Base-by-base conservation (phyloP, 2,329 filamentous ascomycete genomes). In the Domatiomyces globalis region DNA sequence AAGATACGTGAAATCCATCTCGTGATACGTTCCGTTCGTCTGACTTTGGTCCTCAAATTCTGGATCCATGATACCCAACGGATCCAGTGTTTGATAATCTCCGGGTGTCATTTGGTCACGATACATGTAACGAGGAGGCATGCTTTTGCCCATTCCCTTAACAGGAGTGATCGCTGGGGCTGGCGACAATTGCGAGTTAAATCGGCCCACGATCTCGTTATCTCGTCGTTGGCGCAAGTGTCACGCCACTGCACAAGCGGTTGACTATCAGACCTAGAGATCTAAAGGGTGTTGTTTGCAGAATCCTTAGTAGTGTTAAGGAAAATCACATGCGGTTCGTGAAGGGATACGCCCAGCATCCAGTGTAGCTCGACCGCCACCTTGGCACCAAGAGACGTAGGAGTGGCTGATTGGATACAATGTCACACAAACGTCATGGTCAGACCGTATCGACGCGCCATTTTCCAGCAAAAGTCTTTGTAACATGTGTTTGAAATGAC, bases 1-100 rank as follows among this genome's bases (percentile, higher is more conserved):
- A 39, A 39, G 33, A 15, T 49, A 53, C 36, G 56, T 58, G 33
- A 58, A 58, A 46, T 58, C 56, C 56, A 58, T 58, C 56, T 58
- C 56, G 56, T 58, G 56, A 54, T 54, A 39, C 15, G 33, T 39
- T 39, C 2, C 33, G 15, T 39, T 39, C 33, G 33, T 15, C 2
- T 39, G 33, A 39, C 27, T 53, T 54, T 54, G 56, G 54, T 58
- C 56, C 44, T 52, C 46, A 18, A 51, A 49, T 51, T 58, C 56
- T 27, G 56, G 54, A 46, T 56, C 52, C 49, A 58, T 52, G 45
- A 58, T 58, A 29, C 54, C 54, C 46, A 56, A 43, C 42, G 53
- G 56, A 48, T 52, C 48, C 49, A 48, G 56, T 50, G 50, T 49
- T 54, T 43, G 53, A 52, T 51, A 58, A 58, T 54, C 56, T 54